A percentile compares a stretch with the other conserved stretches of the same genome.
Evolutionary conservation across 2,329 filamentous ascomycete genomes (phyloP).

Genomic region (Nannizzia gypsea): DNA sequence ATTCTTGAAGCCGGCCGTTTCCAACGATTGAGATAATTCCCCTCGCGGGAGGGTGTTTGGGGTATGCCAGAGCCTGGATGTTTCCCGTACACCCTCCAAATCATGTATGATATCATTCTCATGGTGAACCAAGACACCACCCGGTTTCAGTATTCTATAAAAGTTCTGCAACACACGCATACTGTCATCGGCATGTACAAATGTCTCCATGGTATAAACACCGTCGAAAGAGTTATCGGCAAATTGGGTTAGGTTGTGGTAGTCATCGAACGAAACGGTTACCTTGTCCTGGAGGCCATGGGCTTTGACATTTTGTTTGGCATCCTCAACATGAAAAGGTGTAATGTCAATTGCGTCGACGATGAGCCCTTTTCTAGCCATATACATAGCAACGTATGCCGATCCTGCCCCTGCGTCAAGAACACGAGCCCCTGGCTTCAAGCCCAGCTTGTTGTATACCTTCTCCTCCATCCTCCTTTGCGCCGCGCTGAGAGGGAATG

Average conservation of each 20-base stretch:
- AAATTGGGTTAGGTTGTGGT: conserved; percentile 40
- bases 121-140: conserved; percentile 24
- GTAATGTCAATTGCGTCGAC: conserved; percentile 41
- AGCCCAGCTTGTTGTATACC: conserved; percentile 29
- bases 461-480: conserved; percentile 42
- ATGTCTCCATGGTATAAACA: conserved; percentile 46
- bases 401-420: conserved; percentile 44
- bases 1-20: conserved; percentile 7
- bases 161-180: conserved; percentile 36
- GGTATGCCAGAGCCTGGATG: neutral
- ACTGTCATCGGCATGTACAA: conserved; percentile 43
- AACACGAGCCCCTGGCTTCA: conserved; percentile 33
- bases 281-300: conserved; percentile 28
- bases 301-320: conserved; percentile 30
- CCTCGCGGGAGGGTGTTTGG: conserved; percentile 7
- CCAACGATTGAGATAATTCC: neutral
- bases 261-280: conserved; percentile 36
- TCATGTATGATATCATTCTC: conserved; percentile 6
- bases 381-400: conserved; percentile 39
- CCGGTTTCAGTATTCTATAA: conserved; percentile 38
- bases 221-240: conserved; percentile 35
- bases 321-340: conserved; percentile 37
- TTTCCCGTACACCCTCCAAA: conserved; percentile 5
- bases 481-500: conserved; percentile 36
- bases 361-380: conserved; percentile 34